Evolutionary conservation across 805 yeast genomes (phyloP).

Genomic region (Saturnispora gosingensis): DNA sequence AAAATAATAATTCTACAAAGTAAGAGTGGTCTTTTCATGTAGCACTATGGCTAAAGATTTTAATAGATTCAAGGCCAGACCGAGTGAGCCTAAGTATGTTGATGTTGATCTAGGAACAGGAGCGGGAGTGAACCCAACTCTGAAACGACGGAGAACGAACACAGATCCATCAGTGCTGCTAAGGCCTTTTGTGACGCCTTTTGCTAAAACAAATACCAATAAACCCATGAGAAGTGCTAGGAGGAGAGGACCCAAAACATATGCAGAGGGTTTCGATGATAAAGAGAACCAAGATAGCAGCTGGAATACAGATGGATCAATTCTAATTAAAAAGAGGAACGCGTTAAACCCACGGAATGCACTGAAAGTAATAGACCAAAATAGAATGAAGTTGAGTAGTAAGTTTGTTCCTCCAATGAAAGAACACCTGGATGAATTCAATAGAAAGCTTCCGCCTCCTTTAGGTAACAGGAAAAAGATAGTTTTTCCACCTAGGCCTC

Average conservation of each 20-base stretch:
- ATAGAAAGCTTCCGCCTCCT: constrained; percentile 64
- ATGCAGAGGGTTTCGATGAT: constrained; percentile 28
- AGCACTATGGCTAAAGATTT: constrained; percentile 9
- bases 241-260: constrained; percentile 30
- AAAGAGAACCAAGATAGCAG: constrained; percentile 13
- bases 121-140: constrained; percentile 51
- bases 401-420: constrained; percentile 55
- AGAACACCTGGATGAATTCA: constrained; percentile 27
- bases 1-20: not conserved
- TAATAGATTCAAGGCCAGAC: constrained; percentile 12
- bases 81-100: constrained; percentile 12
- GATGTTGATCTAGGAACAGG: constrained; percentile 53
- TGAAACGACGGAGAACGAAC: constrained; percentile 45
- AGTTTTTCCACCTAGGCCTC: constrained; percentile 72
- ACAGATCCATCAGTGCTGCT: constrained; percentile 45
- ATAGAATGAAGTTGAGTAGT: constrained; percentile 34
- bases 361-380: constrained; percentile 30
- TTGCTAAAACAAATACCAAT: constrained; percentile 17
- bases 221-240: constrained; percentile 21
- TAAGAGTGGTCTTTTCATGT: not conserved
- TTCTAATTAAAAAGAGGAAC: constrained; percentile 33
- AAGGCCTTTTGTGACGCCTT: constrained; percentile 64
- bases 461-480: constrained; percentile 71
- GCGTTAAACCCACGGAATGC: constrained; percentile 53
- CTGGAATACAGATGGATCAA: constrained; percentile 16